Evolutionary conservation across 495 filamentous ascomycete genomes (phyloP).

Genomic region (Penicillium ochrochloron): DNA sequence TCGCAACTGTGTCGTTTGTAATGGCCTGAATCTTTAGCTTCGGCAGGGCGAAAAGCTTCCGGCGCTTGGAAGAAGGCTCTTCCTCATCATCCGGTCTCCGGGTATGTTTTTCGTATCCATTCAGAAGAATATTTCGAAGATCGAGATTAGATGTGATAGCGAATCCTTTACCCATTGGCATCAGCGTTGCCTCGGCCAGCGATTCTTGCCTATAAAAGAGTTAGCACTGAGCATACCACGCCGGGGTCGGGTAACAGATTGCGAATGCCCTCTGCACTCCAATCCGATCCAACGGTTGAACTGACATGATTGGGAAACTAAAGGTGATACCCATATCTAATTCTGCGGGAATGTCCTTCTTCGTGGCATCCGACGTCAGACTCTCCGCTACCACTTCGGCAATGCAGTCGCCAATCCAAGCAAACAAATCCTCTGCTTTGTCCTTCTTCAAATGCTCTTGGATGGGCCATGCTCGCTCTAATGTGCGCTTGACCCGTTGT

Average conservation of each 20-base stretch:
- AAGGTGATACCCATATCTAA: conserved; percentile 83
- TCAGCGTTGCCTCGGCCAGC: conserved; percentile 74
- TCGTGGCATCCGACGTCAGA: conserved; percentile 48
- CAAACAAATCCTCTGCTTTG: conserved; percentile 74
- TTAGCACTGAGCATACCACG: conserved; percentile 15
- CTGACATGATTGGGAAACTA: conserved; percentile 84
- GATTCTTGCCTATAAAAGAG: conserved; percentile 65
- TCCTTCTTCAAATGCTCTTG: conserved; percentile 78
- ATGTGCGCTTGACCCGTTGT: conserved; percentile 58
- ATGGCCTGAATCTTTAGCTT: conserved; percentile 74
- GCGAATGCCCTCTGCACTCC: background rate
- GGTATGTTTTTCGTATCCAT: conserved; percentile 68
- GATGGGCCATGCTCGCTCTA: conserved; percentile 79
- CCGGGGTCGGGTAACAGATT: background rate
- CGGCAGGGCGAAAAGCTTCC: conserved; percentile 60
- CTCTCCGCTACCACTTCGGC: conserved; percentile 69
- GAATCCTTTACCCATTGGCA: conserved; percentile 90
- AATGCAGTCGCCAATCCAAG: conserved; percentile 79
- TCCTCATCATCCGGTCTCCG: conserved; percentile 49
- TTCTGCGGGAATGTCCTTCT: conserved; percentile 53
- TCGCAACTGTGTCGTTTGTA: conserved; percentile 81
- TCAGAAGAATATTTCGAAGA: conserved; percentile 67
- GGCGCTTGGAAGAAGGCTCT: conserved; percentile 49
- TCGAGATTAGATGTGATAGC: conserved; percentile 74
- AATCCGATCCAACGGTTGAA: background rate